Base-by-base conservation (phyloP, 2,329 filamentous ascomycete genomes). In the Pyricularia pennisetigena region DNA sequence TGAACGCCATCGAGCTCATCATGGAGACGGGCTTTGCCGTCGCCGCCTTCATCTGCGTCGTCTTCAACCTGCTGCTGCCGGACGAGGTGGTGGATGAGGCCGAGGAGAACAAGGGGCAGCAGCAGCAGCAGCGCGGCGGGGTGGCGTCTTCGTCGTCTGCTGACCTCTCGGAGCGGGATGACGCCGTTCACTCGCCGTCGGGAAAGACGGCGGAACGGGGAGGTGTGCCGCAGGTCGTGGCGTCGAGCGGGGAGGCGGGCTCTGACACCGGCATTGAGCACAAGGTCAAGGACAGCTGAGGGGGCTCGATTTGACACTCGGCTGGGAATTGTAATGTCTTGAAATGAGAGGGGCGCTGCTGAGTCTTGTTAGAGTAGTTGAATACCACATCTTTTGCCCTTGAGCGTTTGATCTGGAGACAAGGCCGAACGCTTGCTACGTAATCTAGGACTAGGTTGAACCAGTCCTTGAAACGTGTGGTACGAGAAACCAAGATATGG, bases 11-110 rank as follows among this genome's bases (percentile, higher is more conserved):
- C 69, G 83, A 84, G 4, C 80, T 94, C 59, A 82, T 93, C 69
- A 89, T 93, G 85, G 85, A 90, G 78, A 93, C 90, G 0, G 90
- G 90, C 0, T 91, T 91, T 70, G 89, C 89, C 0, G 82, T 97
- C 24, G 90, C 91, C 0, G 93, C 91, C 0, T 84, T 93, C 28
- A 75, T 94, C 59, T 87, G 87, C 66, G 82, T 95, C 74, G 77
- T 91, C 26, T 81, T 97, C 66, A 97, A 97, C 75, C 77, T 95
- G 66, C 72, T 86, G 0, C 79, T 97, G 20, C 86, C 88, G 0
- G 89, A 92, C 73, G 93, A 97, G 78, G 79, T 90, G n/a, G 91
- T 92, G 72, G 90, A 91, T 72, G 82, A 82, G 32, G 32, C 32
- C 3, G 32, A 35, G 12, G 32, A 35, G 12, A 5, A 6, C 3